Base-by-base conservation (phyloP, 2,329 filamentous ascomycete genomes). In the Chrysoporthe austroafricana region DNA sequence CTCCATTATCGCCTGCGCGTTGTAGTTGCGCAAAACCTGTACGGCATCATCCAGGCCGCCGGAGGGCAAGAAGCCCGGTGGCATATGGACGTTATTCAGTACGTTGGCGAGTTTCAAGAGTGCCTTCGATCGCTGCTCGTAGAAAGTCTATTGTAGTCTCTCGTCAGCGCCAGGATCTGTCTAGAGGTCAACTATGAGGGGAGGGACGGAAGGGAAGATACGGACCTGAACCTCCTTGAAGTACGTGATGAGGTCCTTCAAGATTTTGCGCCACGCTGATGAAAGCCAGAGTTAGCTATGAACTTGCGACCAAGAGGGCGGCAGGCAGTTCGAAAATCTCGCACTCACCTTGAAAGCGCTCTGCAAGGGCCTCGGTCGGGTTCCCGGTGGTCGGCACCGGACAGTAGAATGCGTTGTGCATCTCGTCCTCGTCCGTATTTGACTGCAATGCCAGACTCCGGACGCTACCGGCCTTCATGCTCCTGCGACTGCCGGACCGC, bases 181-280 rank as follows among this genome's bases (percentile, higher is more conserved):
- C 2, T 39, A 34, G 3, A 6, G 4, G 3, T n/a, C 8, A n/a
- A 11, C 14, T 21, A 50, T 39, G 13, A 32, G 16, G 1, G 14
- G 4, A 6, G 6, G 18, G 32, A 57, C 3, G 16, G 39, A n/a
- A 42, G 36, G 5, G n/a, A n/a, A 3, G 9, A n/a, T 5, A 44
- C 57, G 11, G 7, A 60, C 57, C 57, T 97, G 93, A 59, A 98
- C 89, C 77, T 98, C 96, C 73, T 93, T 90, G 77, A 97, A 98
- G 78, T 97, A 98, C 66, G 91, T 83, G 72, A 98, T 97, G 57
- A 98, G 85, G 72, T 97, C 94, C 78, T 98, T 98, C 64, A 99
- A 86, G 16, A 97, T 86, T 82, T 97, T 97, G 74, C 96, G 89
- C 96, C 96, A 99, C 63, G 92, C 94, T 96, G 73, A 65, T 66